Conservation (phyloP, 176 grass and related monocot genomes). For the Aegilops umbellulata region DNA sequence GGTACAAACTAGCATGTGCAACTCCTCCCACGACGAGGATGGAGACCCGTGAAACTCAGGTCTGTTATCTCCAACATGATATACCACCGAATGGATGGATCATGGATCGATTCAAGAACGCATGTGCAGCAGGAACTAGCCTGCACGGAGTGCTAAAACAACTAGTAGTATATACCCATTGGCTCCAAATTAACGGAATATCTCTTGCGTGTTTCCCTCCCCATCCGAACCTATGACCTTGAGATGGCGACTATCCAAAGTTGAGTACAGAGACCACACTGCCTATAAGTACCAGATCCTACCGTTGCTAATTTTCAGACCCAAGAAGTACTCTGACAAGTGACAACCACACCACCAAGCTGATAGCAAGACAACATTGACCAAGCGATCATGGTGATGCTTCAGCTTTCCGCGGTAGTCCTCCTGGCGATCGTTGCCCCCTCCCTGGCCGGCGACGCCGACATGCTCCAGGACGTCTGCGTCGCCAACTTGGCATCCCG, state of each 20-base stretch:
- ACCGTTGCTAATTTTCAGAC: not conserved
- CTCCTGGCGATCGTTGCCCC: constrained; percentile 6
- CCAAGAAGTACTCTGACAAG: not conserved
- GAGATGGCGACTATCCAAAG: not conserved
- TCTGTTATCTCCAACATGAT: not conserved
- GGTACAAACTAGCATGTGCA: not conserved
- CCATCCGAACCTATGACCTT: not conserved
- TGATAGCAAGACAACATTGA: not conserved
- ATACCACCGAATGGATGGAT: not conserved
- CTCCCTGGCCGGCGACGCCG: constrained; percentile 41
- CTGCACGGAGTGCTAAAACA: constrained; percentile 15
- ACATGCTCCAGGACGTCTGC: constrained; percentile 85
- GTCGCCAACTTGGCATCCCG: constrained; percentile 47
- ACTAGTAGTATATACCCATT: not conserved
- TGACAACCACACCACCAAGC: not conserved
- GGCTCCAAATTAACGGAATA: not conserved
- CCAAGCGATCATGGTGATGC: constrained; percentile 1
- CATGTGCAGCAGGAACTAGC: not conserved
- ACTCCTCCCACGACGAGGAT: too few species aligned
- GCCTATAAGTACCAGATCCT: constrained; percentile 23
- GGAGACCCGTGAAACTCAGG: not conserved
- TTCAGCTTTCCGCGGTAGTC: constrained; percentile 11
- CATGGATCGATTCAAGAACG: not conserved
- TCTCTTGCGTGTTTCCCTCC: not conserved
- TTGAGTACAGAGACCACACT: not conserved